Evolutionary conservation across 352 stramenopile species (phyloP).

Genomic region (Pythium coloratum): DNA sequence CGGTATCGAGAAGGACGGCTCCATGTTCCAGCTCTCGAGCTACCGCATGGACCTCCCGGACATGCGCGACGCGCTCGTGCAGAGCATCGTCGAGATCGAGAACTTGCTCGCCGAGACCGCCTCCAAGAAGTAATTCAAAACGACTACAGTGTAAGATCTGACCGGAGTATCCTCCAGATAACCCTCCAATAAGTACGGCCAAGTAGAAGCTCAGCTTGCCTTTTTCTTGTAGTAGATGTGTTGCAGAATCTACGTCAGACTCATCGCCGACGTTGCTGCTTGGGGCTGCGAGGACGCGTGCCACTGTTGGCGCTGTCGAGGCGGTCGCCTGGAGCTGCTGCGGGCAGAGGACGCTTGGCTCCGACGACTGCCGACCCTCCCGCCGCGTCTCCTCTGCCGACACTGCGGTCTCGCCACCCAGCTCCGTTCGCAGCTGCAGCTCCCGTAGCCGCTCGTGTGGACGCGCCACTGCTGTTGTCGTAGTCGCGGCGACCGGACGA

Average conservation of each 20-base stretch:
- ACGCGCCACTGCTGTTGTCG: slow-evolving; percentile 18
- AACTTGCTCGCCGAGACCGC: slow-evolving; percentile 46
- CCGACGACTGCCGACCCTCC: background rate
- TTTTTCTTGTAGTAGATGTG: background rate
- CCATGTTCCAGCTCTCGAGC: slow-evolving; percentile 85
- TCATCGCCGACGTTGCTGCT: slow-evolving; percentile 53
- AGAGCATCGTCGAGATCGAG: slow-evolving; percentile 78
- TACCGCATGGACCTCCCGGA: slow-evolving; percentile 78
- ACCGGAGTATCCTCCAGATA: background rate
- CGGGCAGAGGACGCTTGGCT: slow-evolving; percentile 3
- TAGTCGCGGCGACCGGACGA: slow-evolving; percentile 23
- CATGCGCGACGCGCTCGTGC: slow-evolving; percentile 69
- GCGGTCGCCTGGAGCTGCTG: slow-evolving; percentile 12
- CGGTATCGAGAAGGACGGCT: slow-evolving; percentile 80
- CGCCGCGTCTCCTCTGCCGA: slow-evolving; percentile 19
- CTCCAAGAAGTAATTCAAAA: slow-evolving; percentile 16
- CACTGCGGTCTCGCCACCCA: slow-evolving; percentile 27
- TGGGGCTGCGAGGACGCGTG: slow-evolving; percentile 40
- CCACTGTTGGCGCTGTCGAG: slow-evolving; percentile 25
- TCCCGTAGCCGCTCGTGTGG: background rate
- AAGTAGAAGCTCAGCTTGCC: background rate
- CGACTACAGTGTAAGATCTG: background rate
- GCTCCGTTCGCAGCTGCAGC: background rate
- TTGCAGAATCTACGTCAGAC: background rate
- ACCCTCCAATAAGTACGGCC: background rate